These are phyloP conservation scores for Zanthoxylum bungeanum DNA, from an alignment of 345 rosid genomes.

Conservation along the genomic window DNA sequence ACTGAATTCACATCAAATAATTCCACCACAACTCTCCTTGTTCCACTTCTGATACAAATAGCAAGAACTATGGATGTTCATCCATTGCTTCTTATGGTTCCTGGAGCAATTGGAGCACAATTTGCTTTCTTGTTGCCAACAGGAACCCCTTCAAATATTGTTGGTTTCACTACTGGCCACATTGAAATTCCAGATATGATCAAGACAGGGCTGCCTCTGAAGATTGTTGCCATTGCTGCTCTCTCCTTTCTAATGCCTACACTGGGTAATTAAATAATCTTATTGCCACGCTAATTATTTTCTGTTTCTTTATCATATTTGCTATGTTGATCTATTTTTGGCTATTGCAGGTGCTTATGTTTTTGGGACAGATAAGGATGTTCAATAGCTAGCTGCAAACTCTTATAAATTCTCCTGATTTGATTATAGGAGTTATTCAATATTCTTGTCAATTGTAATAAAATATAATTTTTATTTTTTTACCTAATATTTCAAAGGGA, in stretches of 20 bases:
- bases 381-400: conserved; percentile 22
- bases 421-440: too few relatives aligned
- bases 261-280: conserved; percentile 52
- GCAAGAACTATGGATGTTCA: conserved; percentile 69
- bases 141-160: conserved; percentile 72
- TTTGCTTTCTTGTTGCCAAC: conserved; percentile 85
- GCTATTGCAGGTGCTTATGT: conserved; percentile 65
- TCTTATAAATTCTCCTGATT: not conserved
- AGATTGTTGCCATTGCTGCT: conserved; percentile 45
- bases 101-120: conserved; percentile 83
- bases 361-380: conserved; percentile 42
- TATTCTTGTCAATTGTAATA: too few relatives aligned
- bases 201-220: conserved; percentile 72
- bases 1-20: conserved; percentile 91
- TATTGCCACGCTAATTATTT: not conserved
- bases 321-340: not conserved
- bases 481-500: too few relatives aligned
- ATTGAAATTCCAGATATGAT: conserved; percentile 72
- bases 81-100: conserved; percentile 71
- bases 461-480: too few relatives aligned
- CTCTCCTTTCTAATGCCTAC: conserved; percentile 80
- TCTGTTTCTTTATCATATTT: too few relatives aligned
- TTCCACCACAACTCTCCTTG: conserved; percentile 63
- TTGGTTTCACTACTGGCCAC: conserved; percentile 86
- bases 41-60: conserved; percentile 77